phyloP scores from a whole-genome alignment of 78 protist genomes.

The Bodo saltans region DNA sequence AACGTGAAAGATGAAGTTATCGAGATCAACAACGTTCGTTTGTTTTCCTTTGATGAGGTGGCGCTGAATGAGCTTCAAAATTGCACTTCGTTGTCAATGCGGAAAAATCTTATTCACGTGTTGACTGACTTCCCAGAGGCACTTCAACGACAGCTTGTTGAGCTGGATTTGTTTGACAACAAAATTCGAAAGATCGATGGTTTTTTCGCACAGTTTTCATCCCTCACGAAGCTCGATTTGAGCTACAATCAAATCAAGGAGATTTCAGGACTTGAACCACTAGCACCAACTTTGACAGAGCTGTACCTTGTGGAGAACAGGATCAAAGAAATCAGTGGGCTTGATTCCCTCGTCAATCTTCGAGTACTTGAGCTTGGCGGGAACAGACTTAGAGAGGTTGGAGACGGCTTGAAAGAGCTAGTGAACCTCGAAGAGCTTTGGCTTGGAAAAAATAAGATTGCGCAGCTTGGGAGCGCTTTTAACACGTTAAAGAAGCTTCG shows the following conservation, averaged over 20 bases:
- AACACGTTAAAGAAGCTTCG: not conserved
- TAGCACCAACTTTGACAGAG: not conserved
- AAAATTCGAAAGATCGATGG: not conserved
- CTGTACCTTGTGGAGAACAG: not conserved
- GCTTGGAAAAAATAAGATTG: constrained; percentile 17
- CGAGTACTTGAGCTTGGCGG: constrained; percentile 2
- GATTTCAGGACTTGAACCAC: not conserved
- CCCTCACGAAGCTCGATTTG: not conserved
- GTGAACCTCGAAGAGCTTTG: not conserved
- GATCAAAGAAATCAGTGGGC: not conserved
- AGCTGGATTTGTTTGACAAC: constrained; percentile 18
- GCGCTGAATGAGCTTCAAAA: not conserved
- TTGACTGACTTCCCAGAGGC: not conserved
- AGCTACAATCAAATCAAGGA: not conserved
- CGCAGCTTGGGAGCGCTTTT: not conserved
- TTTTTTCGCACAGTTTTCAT: not conserved
- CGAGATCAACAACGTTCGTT: not conserved
- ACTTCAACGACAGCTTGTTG: not conserved
- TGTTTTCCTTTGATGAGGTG: not conserved
- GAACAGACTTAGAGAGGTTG: not conserved
- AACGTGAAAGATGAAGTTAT: not conserved
- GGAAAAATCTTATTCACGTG: not conserved
- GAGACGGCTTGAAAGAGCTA: not conserved
- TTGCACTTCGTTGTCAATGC: not conserved
- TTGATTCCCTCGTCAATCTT: not conserved